Evolutionary conservation across 2,329 filamentous ascomycete genomes (phyloP).

Genomic region (Calycina herbarum): DNA sequence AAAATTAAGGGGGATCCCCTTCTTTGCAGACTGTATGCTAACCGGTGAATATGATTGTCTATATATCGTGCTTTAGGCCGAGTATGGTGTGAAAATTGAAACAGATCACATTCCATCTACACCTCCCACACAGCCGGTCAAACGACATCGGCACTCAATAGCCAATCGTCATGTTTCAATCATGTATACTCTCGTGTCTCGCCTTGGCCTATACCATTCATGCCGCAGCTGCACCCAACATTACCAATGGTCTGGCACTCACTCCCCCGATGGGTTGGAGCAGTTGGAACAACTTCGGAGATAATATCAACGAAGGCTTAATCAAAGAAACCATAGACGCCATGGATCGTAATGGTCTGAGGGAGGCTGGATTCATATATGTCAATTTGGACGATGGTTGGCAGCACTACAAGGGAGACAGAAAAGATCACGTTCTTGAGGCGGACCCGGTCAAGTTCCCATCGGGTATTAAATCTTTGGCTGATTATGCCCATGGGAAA

Average conservation of each 20-base stretch:
- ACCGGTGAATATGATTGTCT: neutral
- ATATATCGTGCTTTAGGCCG: neutral
- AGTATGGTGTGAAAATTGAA: neutral
- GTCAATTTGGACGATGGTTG: conserved; percentile 63
- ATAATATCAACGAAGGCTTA: conserved; percentile 48
- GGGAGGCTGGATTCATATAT: conserved; percentile 54
- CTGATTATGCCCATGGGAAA: conserved; percentile 53
- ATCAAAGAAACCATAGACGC: conserved; percentile 47
- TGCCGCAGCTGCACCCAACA: neutral
- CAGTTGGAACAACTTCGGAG: conserved; percentile 54
- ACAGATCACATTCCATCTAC: neutral
- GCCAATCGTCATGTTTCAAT: neutral
- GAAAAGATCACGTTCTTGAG: conserved; percentile 34
- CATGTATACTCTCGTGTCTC: neutral
- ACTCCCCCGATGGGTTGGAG: conserved; percentile 51
- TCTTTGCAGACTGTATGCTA: neutral
- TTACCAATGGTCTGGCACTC: conserved; percentile 39
- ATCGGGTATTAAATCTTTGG: conserved; percentile 54
- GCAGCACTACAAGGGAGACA: conserved; percentile 44
- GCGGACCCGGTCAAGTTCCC: conserved; percentile 50
- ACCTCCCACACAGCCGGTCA: neutral
- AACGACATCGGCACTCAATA: neutral
- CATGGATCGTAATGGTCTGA: conserved; percentile 47
- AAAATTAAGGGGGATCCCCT: neutral
- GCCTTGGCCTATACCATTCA: neutral